Evolutionary conservation across 2,329 filamentous ascomycete genomes (phyloP).

Genomic region (Gremmenia infestans): DNA sequence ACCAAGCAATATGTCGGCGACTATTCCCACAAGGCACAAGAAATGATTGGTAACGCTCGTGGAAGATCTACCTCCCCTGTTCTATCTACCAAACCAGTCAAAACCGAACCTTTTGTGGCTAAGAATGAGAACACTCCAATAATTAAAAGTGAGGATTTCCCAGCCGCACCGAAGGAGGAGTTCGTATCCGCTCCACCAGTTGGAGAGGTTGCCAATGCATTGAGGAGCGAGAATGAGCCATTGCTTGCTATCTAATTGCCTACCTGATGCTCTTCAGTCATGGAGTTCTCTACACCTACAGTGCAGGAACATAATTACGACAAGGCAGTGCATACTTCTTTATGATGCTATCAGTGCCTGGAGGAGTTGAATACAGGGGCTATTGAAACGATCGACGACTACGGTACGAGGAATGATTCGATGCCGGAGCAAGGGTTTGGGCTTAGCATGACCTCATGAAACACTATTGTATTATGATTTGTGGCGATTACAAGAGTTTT

Average conservation of each 20-base stretch:
- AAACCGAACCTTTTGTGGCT: conserved; percentile 15
- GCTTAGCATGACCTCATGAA: conserved; percentile 22
- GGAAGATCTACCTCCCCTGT: conserved; percentile 27
- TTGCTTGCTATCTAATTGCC: conserved; percentile 24
- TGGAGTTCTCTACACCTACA: background rate
- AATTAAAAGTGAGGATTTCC: conserved; percentile 29
- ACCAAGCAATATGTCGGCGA: conserved; percentile 66
- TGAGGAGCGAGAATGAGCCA: conserved; percentile 21
- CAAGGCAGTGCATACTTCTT: background rate
- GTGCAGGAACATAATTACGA: background rate
- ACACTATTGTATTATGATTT: conserved; percentile 21
- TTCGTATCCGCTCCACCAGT: conserved; percentile 24
- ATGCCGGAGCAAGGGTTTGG: conserved; percentile 14
- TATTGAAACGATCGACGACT: conserved; percentile 10
- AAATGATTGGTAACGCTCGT: conserved; percentile 48
- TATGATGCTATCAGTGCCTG: background rate
- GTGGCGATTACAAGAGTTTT: conserved; percentile 11
- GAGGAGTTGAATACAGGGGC: conserved; percentile 1
- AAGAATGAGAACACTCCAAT: conserved; percentile 20
- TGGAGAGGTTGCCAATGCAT: conserved; percentile 3
- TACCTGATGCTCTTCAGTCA: background rate
- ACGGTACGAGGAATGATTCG: conserved; percentile 18
- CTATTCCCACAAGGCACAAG: conserved; percentile 63
- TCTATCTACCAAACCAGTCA: conserved; percentile 18
- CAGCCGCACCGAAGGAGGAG: conserved; percentile 29